These are phyloP conservation scores for Irpex sp. DNA, from an alignment of 1,284 basidiomycete genomes.

Conservation along the genomic window DNA sequence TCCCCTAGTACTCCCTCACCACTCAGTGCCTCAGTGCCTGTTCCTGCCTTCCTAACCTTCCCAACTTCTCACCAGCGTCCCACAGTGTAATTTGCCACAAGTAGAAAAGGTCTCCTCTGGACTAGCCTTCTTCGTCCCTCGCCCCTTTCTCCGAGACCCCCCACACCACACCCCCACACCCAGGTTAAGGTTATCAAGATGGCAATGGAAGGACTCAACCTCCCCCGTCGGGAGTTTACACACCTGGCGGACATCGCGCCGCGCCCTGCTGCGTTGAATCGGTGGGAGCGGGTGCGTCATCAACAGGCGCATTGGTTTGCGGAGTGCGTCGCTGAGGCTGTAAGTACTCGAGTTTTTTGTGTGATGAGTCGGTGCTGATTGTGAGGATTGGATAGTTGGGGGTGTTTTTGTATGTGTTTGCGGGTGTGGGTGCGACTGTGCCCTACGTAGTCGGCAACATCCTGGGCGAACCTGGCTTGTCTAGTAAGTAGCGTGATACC, in stretches of 20 bases:
- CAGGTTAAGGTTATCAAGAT: too few species aligned
- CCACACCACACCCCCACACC: too few species aligned
- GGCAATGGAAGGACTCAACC: neutral
- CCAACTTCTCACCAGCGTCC: neutral
- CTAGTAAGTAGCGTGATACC: slow-evolving; percentile 36
- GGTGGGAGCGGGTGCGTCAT: slow-evolving; percentile 54
- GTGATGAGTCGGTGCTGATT: too few species aligned
- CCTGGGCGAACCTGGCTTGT: slow-evolving; percentile 20
- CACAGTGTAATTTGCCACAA: neutral
- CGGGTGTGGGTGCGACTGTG: slow-evolving; percentile 57
- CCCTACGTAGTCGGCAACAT: slow-evolving; percentile 48
- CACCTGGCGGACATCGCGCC: slow-evolving; percentile 20
- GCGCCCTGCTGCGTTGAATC: slow-evolving; percentile 34
- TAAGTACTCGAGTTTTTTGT: slow-evolving; percentile 23
- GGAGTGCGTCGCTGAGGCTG: slow-evolving; percentile 58
- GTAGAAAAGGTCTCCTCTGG: too few species aligned
- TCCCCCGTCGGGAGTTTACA: slow-evolving; percentile 18
- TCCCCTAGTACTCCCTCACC: too few species aligned
- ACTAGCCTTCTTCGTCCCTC: neutral
- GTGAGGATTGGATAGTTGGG: slow-evolving; percentile 24
- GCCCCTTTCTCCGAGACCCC: neutral
- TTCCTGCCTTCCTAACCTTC: neutral
- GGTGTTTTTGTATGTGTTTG: slow-evolving; percentile 48
- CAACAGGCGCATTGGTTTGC: slow-evolving; percentile 46
- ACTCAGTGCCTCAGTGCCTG: too few species aligned